Percentiles rank a stretch among this genome's conserved stretches.
Evolutionary conservation across 2,329 filamentous ascomycete genomes (phyloP).

Genomic region (Phaeosphaeriaceae sp.): DNA sequence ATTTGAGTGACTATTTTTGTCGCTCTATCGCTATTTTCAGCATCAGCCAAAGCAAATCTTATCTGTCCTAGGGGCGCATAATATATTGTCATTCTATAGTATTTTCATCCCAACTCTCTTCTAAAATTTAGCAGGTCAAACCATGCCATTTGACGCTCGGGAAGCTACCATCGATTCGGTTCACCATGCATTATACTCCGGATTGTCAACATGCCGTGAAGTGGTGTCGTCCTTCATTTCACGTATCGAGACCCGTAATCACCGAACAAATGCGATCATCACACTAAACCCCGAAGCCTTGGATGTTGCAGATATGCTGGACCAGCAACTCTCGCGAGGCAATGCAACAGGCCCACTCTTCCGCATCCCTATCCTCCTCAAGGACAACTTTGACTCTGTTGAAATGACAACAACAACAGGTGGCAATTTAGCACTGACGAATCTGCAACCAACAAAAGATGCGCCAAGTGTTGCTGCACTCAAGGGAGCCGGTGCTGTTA

Average conservation of each 20-base stretch:
- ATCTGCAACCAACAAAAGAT: conserved; percentile 56
- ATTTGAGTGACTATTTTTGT: neutral
- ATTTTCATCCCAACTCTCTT: conserved; percentile 10
- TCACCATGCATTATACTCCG: conserved; percentile 62
- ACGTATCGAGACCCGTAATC: conserved; percentile 64
- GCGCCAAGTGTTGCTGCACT: conserved; percentile 59
- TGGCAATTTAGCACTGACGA: conserved; percentile 58
- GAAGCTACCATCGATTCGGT: conserved; percentile 66
- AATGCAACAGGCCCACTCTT: conserved; percentile 62
- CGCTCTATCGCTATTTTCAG: neutral
- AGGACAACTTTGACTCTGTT: conserved; percentile 67
- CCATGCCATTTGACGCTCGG: conserved; percentile 57
- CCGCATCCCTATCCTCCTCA: conserved; percentile 67
- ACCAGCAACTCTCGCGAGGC: conserved; percentile 54
- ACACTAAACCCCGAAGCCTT: conserved; percentile 59
- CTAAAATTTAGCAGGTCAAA: conserved; percentile 14
- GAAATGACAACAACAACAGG: conserved; percentile 66
- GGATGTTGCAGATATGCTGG: conserved; percentile 57
- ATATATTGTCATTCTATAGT: conserved; percentile 8
- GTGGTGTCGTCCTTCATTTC: conserved; percentile 63
- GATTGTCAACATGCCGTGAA: conserved; percentile 60
- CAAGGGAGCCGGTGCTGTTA: conserved; percentile 59
- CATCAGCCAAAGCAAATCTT: no score
- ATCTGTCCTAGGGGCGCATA: conserved; percentile 1
- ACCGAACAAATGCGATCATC: conserved; percentile 63